A percentile compares a stretch with the other conserved stretches of the same genome.
Conservation (phyloP, 305 asterid genomes). For the Euphrasia arctica region DNA sequence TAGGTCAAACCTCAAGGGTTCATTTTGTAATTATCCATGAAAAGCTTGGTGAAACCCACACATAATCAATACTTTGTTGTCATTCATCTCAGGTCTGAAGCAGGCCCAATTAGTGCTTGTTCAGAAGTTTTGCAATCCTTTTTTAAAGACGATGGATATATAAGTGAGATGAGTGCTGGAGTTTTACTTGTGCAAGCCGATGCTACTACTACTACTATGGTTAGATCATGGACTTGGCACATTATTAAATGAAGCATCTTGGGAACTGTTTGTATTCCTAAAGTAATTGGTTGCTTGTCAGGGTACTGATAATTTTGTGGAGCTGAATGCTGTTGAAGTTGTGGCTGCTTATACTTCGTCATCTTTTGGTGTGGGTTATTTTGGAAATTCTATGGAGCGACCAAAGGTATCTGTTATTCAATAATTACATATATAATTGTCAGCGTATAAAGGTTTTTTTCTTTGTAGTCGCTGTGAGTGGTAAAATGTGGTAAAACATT, state of each 20-base stretch:
- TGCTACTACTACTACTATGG: conserved; percentile 41
- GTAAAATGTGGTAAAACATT: neutral
- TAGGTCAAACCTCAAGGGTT: too few species aligned
- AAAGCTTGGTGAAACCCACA: neutral
- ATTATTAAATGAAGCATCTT: conserved; percentile 6
- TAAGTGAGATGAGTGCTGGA: conserved; percentile 68
- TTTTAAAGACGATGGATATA: conserved; percentile 32
- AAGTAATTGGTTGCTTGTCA: conserved; percentile 26
- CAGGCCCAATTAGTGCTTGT: conserved; percentile 81
- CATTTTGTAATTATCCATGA: too few species aligned
- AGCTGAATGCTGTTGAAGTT: conserved; percentile 73
- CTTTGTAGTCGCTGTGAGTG: neutral
- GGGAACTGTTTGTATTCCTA: neutral
- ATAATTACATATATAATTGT: neutral
- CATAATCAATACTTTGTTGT: neutral
- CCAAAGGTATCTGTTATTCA: conserved; percentile 62
- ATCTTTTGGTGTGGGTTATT: conserved; percentile 92
- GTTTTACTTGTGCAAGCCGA: conserved; percentile 77
- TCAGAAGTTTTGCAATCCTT: conserved; percentile 48
- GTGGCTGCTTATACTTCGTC: conserved; percentile 79
- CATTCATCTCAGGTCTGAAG: conserved; percentile 52
- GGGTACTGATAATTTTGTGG: conserved; percentile 41
- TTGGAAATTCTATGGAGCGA: conserved; percentile 74
- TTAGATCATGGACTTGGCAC: conserved; percentile 31
- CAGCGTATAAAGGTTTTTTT: neutral